Conservation (phyloP, 2,329 filamentous ascomycete species). For the Pseudocercospora vitis region DNA sequence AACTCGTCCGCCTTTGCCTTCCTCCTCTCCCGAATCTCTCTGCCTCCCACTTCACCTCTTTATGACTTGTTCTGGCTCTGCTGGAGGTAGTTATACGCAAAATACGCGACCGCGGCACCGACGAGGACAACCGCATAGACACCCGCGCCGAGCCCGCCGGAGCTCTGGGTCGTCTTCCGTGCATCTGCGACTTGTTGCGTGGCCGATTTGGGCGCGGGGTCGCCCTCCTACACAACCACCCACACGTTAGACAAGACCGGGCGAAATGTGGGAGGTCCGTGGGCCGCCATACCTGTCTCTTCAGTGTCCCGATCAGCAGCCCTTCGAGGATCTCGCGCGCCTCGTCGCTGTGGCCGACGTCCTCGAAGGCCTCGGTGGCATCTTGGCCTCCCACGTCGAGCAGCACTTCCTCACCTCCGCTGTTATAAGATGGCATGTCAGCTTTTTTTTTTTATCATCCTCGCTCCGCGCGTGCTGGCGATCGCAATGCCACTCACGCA, state of each 20-base stretch:
- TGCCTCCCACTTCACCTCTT: not conserved
- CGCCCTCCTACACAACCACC: slow-evolving; percentile 66
- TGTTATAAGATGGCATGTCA: slow-evolving; percentile 43
- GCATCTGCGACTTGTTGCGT: slow-evolving; percentile 52
- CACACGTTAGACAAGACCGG: no score
- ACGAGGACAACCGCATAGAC: slow-evolving; percentile 79
- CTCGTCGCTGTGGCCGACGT: slow-evolving; percentile 98
- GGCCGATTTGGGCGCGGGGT: slow-evolving; percentile 69
- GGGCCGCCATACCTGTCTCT: slow-evolving; percentile 69
- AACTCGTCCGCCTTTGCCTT: no score
- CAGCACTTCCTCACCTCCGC: slow-evolving; percentile 96
- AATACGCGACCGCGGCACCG: slow-evolving; percentile 74
- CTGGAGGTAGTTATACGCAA: slow-evolving; percentile 83
- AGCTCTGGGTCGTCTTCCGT: slow-evolving; percentile 45
- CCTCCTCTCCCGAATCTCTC: not conserved
- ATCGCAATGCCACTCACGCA: not conserved
- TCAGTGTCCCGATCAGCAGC: slow-evolving; percentile 72
- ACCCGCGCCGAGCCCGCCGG: slow-evolving; percentile 66
- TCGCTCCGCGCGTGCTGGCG: not conserved
- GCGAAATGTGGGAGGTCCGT: no score
- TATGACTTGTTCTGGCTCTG: slow-evolving; percentile 41
- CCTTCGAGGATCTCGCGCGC: slow-evolving; percentile 87
- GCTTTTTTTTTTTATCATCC: not conserved
- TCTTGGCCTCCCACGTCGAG: slow-evolving; percentile 96
- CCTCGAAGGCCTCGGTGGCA: slow-evolving; percentile 96